Base-by-base conservation (phyloP, 2,329 filamentous ascomycete genomes). In the Ophiosphaerella herpotricha region DNA sequence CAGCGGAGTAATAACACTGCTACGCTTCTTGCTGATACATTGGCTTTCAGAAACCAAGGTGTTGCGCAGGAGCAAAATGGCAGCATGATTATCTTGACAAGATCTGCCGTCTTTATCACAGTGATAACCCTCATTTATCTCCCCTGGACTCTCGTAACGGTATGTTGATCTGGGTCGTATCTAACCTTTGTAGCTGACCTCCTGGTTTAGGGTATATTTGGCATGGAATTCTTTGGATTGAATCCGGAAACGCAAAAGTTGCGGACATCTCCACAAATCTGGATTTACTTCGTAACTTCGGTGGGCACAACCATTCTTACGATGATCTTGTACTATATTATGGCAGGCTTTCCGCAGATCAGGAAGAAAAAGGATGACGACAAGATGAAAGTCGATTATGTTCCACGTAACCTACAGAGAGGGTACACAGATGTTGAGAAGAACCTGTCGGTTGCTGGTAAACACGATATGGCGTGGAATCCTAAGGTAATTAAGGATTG, bases 131-230 rank as follows among this genome's bases (percentile, higher is more conserved):
- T 59, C 11, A 41, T 59, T 7, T 59, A 59, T 39, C 47, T 59
- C 4, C 56, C 56, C 5, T 51, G 46, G 33, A 46, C 50, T 5
- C 48, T 56, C 23, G 37, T 54, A 21, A 54, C 43, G 42, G 40
- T 43, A 43, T 13, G 40, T 43, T 24, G 29, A 34, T n/a, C 11
- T 9, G 16, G 9, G 8, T 9, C 5, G 16, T 14, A 11, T 35
- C 26, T 14, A 31, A 41, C 5, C 23, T 43, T 12, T 24, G 1
- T 23, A 11, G 13, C 40, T 43, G 12, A 34, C 7, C 3, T 12
- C 9, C 9, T n/a, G 23, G 39, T 40, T 8, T 61, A 72, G 70
- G 72, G 74, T 1, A 16, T 55, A 21, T 39, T 55, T 18, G 52
- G 49, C 18, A 55, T 42, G 40, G 40, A 52, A n/a, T 37, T 55